A percentile compares a stretch with the other conserved stretches of the same genome.
Conservation (phyloP, 371 early-diverging fungal genomes). For the Umbelopsis sp. region DNA sequence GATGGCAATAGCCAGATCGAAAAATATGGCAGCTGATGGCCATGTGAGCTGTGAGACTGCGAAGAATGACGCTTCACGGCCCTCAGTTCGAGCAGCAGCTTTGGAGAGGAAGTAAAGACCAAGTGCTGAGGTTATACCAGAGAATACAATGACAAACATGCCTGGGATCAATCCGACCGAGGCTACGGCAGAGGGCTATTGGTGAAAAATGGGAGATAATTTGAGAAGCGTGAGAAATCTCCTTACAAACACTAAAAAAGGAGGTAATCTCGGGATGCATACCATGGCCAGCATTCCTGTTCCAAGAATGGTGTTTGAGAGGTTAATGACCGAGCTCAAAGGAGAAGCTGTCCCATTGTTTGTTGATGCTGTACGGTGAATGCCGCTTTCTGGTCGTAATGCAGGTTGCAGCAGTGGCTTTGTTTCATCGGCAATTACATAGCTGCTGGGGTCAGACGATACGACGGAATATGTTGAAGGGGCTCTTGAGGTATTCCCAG, state of each 20-base stretch:
- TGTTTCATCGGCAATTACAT: slow-evolving; percentile 1
- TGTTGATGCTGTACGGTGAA: background rate
- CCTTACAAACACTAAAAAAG: slow-evolving; percentile 1
- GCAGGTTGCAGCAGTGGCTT: slow-evolving; percentile 2
- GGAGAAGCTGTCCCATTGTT: slow-evolving; percentile 31
- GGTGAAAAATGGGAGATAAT: background rate
- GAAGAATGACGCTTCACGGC: slow-evolving; percentile 88
- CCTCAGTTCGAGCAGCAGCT: slow-evolving; percentile 72
- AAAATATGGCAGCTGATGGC: slow-evolving; percentile 86
- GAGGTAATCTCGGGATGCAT: slow-evolving; percentile 26
- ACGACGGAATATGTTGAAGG: background rate
- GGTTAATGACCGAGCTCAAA: slow-evolving; percentile 65
- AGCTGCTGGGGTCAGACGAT: slow-evolving; percentile 9
- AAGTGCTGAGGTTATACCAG: slow-evolving; percentile 74
- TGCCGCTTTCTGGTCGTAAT: background rate
- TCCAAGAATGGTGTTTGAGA: slow-evolving; percentile 94
- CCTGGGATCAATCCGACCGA: slow-evolving; percentile 87
- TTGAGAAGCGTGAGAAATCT: slow-evolving; percentile 17
- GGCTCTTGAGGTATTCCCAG: slow-evolving; percentile 5
- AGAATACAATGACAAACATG: slow-evolving; percentile 74
- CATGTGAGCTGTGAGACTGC: slow-evolving; percentile 89
- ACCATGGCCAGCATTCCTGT: slow-evolving; percentile 98
- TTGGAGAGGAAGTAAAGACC: slow-evolving; percentile 86
- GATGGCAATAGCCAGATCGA: slow-evolving; percentile 97
- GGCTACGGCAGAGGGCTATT: slow-evolving; percentile 83